These are phyloP conservation scores for Aureobasidium musti DNA, from an alignment of 2,329 filamentous ascomycete genomes.

Conservation along the genomic window DNA sequence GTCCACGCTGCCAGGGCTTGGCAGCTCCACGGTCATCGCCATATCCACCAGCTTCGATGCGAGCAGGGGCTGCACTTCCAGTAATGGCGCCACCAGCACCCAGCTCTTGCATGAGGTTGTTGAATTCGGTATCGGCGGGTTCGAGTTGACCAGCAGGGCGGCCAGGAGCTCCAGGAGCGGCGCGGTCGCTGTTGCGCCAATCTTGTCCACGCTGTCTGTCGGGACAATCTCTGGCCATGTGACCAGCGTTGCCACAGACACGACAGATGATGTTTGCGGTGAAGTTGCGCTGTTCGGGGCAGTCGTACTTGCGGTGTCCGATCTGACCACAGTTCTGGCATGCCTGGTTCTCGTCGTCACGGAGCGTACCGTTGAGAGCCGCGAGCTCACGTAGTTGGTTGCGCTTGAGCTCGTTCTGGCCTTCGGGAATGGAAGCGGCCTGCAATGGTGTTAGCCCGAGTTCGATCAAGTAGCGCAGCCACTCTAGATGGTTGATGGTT, in stretches of 20 bases:
- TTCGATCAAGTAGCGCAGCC: neutral
- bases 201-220: conserved; percentile 87
- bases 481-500: conserved; percentile 47
- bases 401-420: conserved; percentile 97
- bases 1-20: conserved; percentile 87
- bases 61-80: conserved; percentile 65
- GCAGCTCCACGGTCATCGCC: conserved; percentile 57
- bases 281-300: conserved; percentile 94
- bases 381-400: conserved; percentile 98
- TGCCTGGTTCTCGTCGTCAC: conserved; percentile 98
- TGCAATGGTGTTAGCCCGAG: conserved; percentile 48
- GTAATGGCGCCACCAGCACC: conserved; percentile 67
- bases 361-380: conserved; percentile 96
- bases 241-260: conserved; percentile 94
- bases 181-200: conserved; percentile 77
- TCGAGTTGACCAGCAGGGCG: conserved; percentile 60
- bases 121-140: conserved; percentile 85
- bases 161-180: conserved; percentile 45
- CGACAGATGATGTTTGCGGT: conserved; percentile 99
- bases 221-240: conserved; percentile 97
- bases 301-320: conserved; percentile 98
- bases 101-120: conserved; percentile 98
- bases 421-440: conserved; percentile 98
- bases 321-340: conserved; percentile 99
- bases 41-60: conserved; percentile 72